These are phyloP conservation scores for Puccinellia tenuiflora DNA, from an alignment of 176 grass and related monocot species.

Conservation along the genomic window DNA sequence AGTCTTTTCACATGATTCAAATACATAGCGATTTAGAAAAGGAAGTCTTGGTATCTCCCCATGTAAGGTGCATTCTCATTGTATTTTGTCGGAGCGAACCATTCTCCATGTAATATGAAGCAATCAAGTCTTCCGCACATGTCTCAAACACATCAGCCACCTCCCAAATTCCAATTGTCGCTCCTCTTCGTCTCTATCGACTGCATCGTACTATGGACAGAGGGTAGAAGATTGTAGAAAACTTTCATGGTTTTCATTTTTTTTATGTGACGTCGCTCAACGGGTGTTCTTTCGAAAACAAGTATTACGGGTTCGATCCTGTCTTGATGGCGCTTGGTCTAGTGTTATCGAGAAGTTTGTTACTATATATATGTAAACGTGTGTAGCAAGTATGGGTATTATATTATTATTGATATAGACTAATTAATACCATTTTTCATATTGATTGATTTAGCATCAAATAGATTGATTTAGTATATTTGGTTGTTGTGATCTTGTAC, in stretches of 20 bases:
- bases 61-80: no score
- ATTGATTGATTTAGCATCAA: background rate
- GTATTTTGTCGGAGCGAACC: background rate
- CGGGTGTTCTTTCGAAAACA: background rate
- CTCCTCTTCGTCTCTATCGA: no score
- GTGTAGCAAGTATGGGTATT: background rate
- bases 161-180: no score
- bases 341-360: background rate
- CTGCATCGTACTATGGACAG: no score
- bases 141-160: background rate
- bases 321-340: background rate
- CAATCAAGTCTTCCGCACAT: background rate
- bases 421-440: background rate
- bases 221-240: background rate
- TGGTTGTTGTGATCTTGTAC: background rate
- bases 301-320: background rate
- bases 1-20: background rate
- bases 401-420: background rate
- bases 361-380: background rate
- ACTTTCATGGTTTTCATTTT: background rate
- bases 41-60: no score
- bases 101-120: background rate
- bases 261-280: background rate
- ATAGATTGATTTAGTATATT: background rate
- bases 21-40: background rate